Evolutionary conservation across 352 stramenopile species (phyloP).

Genomic region (Aphanomyces stellatus): DNA sequence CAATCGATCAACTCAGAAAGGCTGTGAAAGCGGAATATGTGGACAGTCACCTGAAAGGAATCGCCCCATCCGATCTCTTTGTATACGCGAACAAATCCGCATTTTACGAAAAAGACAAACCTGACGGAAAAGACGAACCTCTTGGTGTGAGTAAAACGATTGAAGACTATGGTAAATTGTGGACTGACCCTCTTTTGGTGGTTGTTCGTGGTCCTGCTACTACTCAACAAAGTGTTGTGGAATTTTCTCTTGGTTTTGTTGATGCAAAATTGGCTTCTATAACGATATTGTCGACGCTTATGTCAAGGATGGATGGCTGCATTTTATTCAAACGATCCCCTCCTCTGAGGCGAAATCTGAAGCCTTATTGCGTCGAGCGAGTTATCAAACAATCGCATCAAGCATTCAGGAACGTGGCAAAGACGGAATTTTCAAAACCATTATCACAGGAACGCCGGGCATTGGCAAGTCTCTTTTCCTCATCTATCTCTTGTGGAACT

Average conservation of each 20-base stretch:
- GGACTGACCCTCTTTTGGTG: too few relatives aligned
- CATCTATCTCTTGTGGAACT: constrained; percentile 32
- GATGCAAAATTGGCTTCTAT: background rate
- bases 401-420: constrained; percentile 5
- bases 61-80: background rate
- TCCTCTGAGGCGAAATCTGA: background rate
- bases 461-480: constrained; percentile 31
- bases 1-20: background rate
- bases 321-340: background rate
- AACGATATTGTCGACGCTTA: background rate
- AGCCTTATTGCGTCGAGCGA: background rate
- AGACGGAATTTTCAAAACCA: background rate
- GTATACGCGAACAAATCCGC: background rate
- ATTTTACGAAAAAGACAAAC: background rate
- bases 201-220: too few relatives aligned
- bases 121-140: too few relatives aligned
- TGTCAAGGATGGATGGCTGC: background rate
- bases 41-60: background rate
- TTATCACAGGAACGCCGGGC: constrained; percentile 28
- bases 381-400: background rate
- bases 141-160: too few relatives aligned
- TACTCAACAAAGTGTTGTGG: background rate
- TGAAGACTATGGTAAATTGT: too few relatives aligned
- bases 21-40: background rate
- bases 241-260: background rate